Evolutionary conservation across 805 yeast genomes (phyloP), one percentile per base, ranked within the genome.

Genomic region (Myxozyma monticola): DNA sequence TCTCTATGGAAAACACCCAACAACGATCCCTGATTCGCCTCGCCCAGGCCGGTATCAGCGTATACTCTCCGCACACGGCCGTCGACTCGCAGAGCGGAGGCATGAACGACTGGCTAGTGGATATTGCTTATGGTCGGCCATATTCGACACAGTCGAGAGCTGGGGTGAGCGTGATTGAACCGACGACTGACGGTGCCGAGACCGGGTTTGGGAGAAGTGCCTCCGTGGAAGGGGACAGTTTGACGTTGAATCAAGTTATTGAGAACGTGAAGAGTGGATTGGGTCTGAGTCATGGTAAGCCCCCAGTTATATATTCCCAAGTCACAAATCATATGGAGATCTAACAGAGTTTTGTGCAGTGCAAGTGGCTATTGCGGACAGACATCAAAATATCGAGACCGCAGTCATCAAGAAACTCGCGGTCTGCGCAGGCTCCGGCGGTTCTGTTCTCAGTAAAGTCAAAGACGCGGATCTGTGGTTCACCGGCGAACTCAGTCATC

Each of bases 401-500:
- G 69, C 68, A 4, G 52, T 52, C 2, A 74, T 88, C 45, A 68
- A 66, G 21, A 75, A 78, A 0, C 71, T 89, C 20, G 98, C 97
- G 0, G 67, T 93, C 14, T 93, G 99, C 68, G 98, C 99, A 2
- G 99, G 99, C 0, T 85, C 96, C 1, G 98, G 99, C 0, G 84
- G 86, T 2, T 75, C 83, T 1, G 88, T 90, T 1, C 83, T 88
- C 68, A 64, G 68, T 30, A 68, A 71, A 5, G 62, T 67, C 8
- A 54, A 47, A 3, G 73, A 73, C 42, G 82, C 82, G 0, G 98
- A 93, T 61, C 71, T 89, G 36, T 85, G 77, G 65, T 78, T 81
- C 62, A 90, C 99, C 0, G 99, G 99, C 1, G 99, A 93, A 65
- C 70, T 93, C 59, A 84, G 96, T 21, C 99, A 93, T 62, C 99